These are phyloP conservation scores for Cryomyces minteri DNA, from an alignment of 495 filamentous ascomycete species.

Conservation along the genomic window DNA sequence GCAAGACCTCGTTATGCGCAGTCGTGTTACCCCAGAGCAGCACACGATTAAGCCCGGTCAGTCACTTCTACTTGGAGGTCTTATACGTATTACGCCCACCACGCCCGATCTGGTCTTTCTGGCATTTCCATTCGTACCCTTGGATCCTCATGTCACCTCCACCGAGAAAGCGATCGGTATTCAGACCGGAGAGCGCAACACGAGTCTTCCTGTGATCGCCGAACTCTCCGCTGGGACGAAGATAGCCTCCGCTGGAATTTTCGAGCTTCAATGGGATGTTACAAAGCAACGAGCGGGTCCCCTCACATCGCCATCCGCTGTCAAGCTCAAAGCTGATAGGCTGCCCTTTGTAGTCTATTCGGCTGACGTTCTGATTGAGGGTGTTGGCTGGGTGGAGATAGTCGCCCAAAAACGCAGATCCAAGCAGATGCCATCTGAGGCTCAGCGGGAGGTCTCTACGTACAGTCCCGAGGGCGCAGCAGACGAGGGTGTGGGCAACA, in stretches of 20 bases:
- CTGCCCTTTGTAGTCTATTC: slow-evolving; percentile 66
- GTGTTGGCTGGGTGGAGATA: slow-evolving; percentile 85
- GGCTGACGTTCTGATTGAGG: slow-evolving; percentile 75
- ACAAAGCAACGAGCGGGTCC: slow-evolving; percentile 51
- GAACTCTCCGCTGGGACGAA: slow-evolving; percentile 38
- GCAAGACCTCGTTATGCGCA: slow-evolving; percentile 43
- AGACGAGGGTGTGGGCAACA: slow-evolving; percentile 1
- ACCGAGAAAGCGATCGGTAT: slow-evolving; percentile 39
- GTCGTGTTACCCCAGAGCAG: slow-evolving; percentile 47
- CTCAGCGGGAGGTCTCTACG: neutral
- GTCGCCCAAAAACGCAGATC: slow-evolving; percentile 53
- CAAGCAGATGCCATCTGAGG: slow-evolving; percentile 13
- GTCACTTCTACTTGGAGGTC: slow-evolving; percentile 66
- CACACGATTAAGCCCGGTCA: slow-evolving; percentile 54
- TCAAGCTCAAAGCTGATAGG: slow-evolving; percentile 29
- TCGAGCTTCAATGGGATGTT: slow-evolving; percentile 60
- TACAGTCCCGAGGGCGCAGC: slow-evolving; percentile 3
- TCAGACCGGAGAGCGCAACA: slow-evolving; percentile 26
- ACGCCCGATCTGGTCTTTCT: slow-evolving; percentile 40
- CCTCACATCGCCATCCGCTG: slow-evolving; percentile 31
- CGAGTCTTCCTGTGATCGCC: neutral
- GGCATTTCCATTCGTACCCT: slow-evolving; percentile 59
- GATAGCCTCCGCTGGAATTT: slow-evolving; percentile 51
- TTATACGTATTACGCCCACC: slow-evolving; percentile 72
- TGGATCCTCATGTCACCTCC: slow-evolving; percentile 41